Evolutionary conservation across 1,284 basidiomycete genomes (phyloP).

Genomic region (Tremellales sp.): DNA sequence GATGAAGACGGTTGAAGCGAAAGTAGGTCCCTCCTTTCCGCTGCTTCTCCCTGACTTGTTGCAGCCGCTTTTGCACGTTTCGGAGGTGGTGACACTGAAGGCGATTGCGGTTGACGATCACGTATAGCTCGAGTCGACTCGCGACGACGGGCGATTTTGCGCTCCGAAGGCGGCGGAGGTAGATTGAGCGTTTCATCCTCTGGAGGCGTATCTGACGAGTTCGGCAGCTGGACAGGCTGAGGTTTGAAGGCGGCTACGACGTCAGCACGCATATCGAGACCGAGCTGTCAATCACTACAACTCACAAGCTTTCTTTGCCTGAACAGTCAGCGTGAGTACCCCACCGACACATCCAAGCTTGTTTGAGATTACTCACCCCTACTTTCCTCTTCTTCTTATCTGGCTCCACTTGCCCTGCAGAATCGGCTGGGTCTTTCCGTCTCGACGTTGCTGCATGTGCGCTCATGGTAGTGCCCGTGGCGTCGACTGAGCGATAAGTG

Average conservation of each 20-base stretch:
- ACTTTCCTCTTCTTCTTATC: constrained; percentile 23
- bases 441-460: too few species aligned
- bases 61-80: constrained; percentile 6
- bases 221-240: constrained; percentile 20
- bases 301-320: constrained; percentile 16
- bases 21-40: too few species aligned
- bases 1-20: too few species aligned
- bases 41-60: too few species aligned
- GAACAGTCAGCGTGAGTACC: neutral
- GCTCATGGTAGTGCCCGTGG: too few species aligned
- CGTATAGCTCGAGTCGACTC: constrained; percentile 30
- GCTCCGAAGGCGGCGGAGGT: constrained; percentile 41
- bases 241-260: constrained; percentile 32
- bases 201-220: constrained; percentile 31
- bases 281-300: too few species aligned
- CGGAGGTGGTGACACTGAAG: constrained; percentile 14
- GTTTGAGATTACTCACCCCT: constrained; percentile 10
- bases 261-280: neutral
- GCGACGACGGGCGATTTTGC: constrained; percentile 35
- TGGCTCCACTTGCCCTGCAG: too few species aligned
- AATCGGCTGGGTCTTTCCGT: too few species aligned
- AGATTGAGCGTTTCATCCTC: constrained; percentile 16
- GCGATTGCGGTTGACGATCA: constrained; percentile 17
- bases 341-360: neutral
- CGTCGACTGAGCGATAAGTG: too few species aligned